These are phyloP conservation scores for Rutidosis leptorrhynchoides DNA, from an alignment of 129 eudicot genomes.

Conservation along the genomic window DNA sequence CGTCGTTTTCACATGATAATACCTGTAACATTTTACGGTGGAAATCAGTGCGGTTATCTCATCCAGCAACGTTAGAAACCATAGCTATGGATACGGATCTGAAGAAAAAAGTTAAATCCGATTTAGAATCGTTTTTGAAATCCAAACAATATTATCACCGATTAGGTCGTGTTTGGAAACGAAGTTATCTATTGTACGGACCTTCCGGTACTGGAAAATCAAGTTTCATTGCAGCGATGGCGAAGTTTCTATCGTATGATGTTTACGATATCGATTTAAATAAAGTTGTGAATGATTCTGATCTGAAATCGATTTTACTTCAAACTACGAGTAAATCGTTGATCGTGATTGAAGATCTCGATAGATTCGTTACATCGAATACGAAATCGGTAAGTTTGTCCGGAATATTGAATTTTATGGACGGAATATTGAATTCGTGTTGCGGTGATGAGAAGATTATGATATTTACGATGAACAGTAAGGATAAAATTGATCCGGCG, in stretches of 20 bases:
- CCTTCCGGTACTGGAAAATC: slow-evolving; percentile 88
- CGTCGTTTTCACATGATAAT: slow-evolving; percentile 3
- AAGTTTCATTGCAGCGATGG: slow-evolving; percentile 71
- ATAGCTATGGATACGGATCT: slow-evolving; percentile 72
- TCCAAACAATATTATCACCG: slow-evolving; percentile 81
- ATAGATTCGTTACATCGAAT: slow-evolving; percentile 34
- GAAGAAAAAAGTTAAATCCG: slow-evolving; percentile 49
- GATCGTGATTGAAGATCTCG: slow-evolving; percentile 70
- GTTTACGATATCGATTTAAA: slow-evolving; percentile 63
- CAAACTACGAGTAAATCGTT: slow-evolving; percentile 42
- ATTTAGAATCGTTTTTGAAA: slow-evolving; percentile 58
- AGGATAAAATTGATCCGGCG: slow-evolving; percentile 55
- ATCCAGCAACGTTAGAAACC: slow-evolving; percentile 70
- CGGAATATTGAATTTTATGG: slow-evolving; percentile 86
- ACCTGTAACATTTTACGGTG: slow-evolving; percentile 38
- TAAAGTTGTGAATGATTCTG: slow-evolving; percentile 50
- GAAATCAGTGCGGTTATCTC: slow-evolving; percentile 54
- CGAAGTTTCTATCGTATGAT: slow-evolving; percentile 51
- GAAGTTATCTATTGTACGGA: slow-evolving; percentile 76
- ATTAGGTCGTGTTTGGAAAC: slow-evolving; percentile 81
- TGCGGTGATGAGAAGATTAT: slow-evolving; percentile 60
- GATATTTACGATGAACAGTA: slow-evolving; percentile 75
- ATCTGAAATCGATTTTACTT: slow-evolving; percentile 56
- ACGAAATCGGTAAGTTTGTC: slow-evolving; percentile 39
- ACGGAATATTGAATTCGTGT: slow-evolving; percentile 64